Base-by-base conservation (phyloP, 176 grass and related monocot species). In the Cenchrus americanus region DNA sequence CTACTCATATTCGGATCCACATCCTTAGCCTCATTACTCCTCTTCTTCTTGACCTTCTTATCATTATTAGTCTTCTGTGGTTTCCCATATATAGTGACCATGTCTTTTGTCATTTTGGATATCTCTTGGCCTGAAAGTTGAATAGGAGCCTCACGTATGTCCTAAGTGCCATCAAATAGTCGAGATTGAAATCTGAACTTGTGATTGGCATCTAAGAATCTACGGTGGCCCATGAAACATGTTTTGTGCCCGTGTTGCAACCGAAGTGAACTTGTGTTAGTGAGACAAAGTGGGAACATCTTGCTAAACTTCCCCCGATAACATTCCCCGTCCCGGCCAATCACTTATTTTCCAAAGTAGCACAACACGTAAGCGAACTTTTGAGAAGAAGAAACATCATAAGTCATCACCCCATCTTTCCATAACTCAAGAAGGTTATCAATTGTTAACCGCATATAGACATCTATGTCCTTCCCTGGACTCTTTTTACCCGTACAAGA, bases 381-480 rank as follows among this genome's bases (percentile, higher is more conserved):
- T 17, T 21, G 15, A 91, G 71, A 41, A 88, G 53, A 88, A 61
- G 59, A 61, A 26, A 62, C 60, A 62, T 62, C 60, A 62, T 62
- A 62, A 5, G 60, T 69, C 66, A 44, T 42, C 1, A 42, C 37
- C 43, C 41, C 40, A 21, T 54, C 6, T 0, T 44, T 69, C 66
- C 66, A 69, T 11, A 44, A n/a, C 40, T 69, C 66, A 19, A 69
- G 66, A 22, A 69, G 66, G 22, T 69, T 40, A 69, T 69, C 40
- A 10, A 69, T 44, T 8, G 4, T 19, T 42, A 44, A 22, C 7
- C 44, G 40, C 66, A 69, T 44, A 10, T 44, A 69, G 40, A 69
- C 40, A 69, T 69, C 40, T n/a, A 69, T 69, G 19, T 69, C 66
- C 42, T 69, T 69, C 15, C 66, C 37, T 44, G 66, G 54, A 8